Conservation (phyloP, 306 rosid genomes). For the Lotus japonicus region DNA sequence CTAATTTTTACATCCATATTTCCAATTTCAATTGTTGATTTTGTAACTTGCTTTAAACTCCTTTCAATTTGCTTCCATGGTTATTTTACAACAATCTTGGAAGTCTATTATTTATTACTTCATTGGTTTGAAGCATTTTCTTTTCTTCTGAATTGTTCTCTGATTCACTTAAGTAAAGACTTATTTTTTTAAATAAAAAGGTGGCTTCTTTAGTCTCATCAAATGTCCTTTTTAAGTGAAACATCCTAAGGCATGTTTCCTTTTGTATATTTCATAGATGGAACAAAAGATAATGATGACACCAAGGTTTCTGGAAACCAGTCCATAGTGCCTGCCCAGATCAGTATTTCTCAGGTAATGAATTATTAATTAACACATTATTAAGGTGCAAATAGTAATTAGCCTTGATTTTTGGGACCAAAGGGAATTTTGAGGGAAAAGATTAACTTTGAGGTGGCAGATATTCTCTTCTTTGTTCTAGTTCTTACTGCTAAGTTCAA, state of each 20-base stretch:
- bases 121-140: neutral
- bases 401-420: neutral
- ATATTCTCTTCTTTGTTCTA: neutral
- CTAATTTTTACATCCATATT: neutral
- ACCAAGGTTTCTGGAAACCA: constrained; percentile 35
- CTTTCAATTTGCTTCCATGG: neutral
- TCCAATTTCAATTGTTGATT: neutral
- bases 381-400: neutral
- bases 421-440: neutral
- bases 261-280: constrained; percentile 38
- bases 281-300: constrained; percentile 31
- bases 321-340: constrained; percentile 55
- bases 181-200: neutral
- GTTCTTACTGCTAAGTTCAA: neutral
- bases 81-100: neutral
- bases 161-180: no score
- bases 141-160: neutral
- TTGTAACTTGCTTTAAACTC: neutral
- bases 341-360: constrained; percentile 48
- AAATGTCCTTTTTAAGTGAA: constrained; percentile 1
- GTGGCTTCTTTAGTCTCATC: neutral
- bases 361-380: neutral
- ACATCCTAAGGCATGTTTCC: constrained; percentile 7
- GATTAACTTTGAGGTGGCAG: neutral
- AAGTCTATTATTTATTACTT: neutral